Percentiles rank a stretch among this genome's conserved stretches.
phyloP scores from a whole-genome alignment of 352 stramenopile genomes.

The Globisporangium yorkense region DNA sequence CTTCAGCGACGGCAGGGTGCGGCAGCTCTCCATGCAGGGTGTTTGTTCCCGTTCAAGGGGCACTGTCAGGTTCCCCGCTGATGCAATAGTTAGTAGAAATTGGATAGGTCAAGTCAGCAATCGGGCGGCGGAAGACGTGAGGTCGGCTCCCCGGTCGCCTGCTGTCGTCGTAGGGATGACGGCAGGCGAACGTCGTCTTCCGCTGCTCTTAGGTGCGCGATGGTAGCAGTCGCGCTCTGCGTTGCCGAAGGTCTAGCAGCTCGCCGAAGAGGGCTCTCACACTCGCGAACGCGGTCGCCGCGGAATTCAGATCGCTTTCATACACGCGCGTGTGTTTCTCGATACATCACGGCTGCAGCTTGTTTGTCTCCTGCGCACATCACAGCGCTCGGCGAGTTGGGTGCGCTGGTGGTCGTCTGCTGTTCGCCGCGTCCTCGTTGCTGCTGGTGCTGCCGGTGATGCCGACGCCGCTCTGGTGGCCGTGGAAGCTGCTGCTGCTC shows the following conservation, averaged over 20 bases:
- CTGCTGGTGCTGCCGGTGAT: constrained; percentile 31
- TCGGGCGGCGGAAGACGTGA: constrained; percentile 36
- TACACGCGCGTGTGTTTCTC: too few species aligned
- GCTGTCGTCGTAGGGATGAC: not conserved
- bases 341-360: too few species aligned
- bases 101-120: constrained; percentile 66
- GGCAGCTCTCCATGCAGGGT: constrained; percentile 41
- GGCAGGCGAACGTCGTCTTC: constrained; percentile 33
- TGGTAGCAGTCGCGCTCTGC: constrained; percentile 18
- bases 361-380: too few species aligned
- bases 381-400: constrained; percentile 59
- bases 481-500: constrained; percentile 62
- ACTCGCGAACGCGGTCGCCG: not conserved
- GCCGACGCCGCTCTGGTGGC: constrained; percentile 16
- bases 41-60: constrained; percentile 84
- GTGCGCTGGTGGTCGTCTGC: constrained; percentile 45
- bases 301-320: not conserved
- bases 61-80: constrained; percentile 83
- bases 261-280: not conserved
- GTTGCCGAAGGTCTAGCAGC: not conserved
- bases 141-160: constrained; percentile 34
- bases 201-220: constrained; percentile 69
- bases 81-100: constrained; percentile 61
- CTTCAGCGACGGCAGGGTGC: not conserved
- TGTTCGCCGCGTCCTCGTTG: constrained; percentile 13